Evolutionary conservation across 495 filamentous ascomycete genomes (phyloP), one percentile per base, ranked within the genome.

Genomic region (Annulohypoxylon maeteangense): DNA sequence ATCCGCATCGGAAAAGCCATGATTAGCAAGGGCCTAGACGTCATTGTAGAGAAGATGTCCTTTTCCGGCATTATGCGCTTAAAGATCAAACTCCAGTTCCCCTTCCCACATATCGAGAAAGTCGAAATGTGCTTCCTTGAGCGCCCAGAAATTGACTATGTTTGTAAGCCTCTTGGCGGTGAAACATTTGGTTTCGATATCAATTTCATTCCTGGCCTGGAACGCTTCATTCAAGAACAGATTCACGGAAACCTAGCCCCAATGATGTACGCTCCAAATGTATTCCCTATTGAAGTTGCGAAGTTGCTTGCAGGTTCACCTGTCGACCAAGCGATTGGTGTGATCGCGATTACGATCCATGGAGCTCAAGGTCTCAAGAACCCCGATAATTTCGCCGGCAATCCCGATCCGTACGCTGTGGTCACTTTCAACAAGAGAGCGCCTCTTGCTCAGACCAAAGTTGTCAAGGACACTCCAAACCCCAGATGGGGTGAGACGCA

Each of bases 291-390:
- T 70, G 96, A 99, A 75, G 92, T 99, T 60, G 95, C 95, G 59
- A 98, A 99, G 84, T 94, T 99, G 92, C 87, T 99, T 59, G 92
- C 95, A n/a, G 95, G 95, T 65, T 93, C 91, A 55, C 88, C 96
- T 0, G 90, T 98, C 51, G 96, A 99, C 79, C 92, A 95, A 80
- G 95, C 95, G 14, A 96, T 99, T 75, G 95, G 95, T 76, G 93
- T 98, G 22, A 78, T 98, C 53, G 94, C 93, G 14, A 84, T 99
- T 64, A 98, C 94, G 18, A 85, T 99, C 48, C 92, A 98, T 76
- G 91, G 92, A 18, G 95, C 94, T 16, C 88, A 92, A 60, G 93
- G 94, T 36, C 87, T 99, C 70, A 97, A 95, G 86, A 98, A 98
- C 72, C 86, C 92, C 0, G 96, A 98, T 79, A 95, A 92, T 71